Evolutionary conservation across 371 early-diverging fungal genomes (phyloP).

Genomic region (Phascolomyces articulosus): DNA sequence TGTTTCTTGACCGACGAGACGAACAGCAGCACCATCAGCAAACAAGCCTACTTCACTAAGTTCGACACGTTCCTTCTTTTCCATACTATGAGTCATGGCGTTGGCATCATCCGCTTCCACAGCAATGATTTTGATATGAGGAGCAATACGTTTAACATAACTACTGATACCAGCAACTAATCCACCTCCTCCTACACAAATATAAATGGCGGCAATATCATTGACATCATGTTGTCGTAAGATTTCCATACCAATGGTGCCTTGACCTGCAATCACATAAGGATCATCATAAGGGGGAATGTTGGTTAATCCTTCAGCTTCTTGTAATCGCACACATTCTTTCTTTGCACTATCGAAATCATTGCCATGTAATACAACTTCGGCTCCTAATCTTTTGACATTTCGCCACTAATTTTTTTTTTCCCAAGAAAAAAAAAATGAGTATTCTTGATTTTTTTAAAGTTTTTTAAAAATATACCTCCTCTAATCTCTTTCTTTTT

Average conservation of each 20-base stretch:
- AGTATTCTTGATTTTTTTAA: no score
- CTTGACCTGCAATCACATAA: conserved; percentile 59
- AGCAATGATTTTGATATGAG: conserved; percentile 85
- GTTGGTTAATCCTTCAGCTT: conserved; percentile 76
- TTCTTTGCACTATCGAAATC: conserved; percentile 95
- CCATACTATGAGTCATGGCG: conserved; percentile 86
- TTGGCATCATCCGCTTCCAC: conserved; percentile 92
- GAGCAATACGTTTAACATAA: conserved; percentile 88
- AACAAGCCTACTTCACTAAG: conserved; percentile 91
- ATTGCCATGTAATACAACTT: conserved; percentile 84
- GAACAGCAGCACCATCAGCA: conserved; percentile 96
- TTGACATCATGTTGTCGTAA: conserved; percentile 73
- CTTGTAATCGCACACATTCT: conserved; percentile 76
- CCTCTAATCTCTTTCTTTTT: no score
- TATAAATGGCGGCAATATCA: conserved; percentile 86
- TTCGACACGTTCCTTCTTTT: conserved; percentile 59
- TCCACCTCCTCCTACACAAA: conserved; percentile 96
- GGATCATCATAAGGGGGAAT: conserved; percentile 98
- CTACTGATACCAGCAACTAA: conserved; percentile 89
- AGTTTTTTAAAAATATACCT: no score
- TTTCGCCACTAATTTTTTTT: conserved; percentile 76
- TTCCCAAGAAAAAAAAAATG: no score
- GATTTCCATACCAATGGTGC: conserved; percentile 92
- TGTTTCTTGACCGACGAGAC: conserved; percentile 87
- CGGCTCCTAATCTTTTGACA: conserved; percentile 89